Evolutionary conservation across 2,329 filamentous ascomycete genomes (phyloP).

Genomic region (Verticillium albo-atrum): DNA sequence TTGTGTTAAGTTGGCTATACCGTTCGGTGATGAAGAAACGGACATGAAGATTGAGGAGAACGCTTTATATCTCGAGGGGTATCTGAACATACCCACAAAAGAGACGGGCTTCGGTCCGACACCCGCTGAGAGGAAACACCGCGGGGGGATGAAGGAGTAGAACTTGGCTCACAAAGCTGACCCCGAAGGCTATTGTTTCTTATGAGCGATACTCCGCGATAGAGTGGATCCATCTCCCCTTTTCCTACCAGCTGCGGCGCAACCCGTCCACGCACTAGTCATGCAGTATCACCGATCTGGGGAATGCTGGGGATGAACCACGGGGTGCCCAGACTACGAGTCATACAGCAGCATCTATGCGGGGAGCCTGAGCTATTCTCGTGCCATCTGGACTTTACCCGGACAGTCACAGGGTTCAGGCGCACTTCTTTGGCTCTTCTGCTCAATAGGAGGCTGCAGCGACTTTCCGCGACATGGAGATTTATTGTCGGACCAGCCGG

Average conservation of each 20-base stretch:
- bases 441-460: neutral
- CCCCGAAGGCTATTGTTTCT: neutral
- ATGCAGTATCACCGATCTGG: neutral
- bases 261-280: neutral
- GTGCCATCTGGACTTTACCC: neutral
- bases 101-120: neutral
- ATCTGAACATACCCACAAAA: neutral
- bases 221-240: neutral
- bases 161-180: neutral
- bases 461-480: neutral
- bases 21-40: neutral
- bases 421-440: neutral
- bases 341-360: neutral
- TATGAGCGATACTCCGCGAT: slow-evolving; percentile 8
- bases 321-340: neutral
- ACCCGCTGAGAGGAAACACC: neutral
- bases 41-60: neutral
- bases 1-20: neutral
- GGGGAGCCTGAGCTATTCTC: neutral
- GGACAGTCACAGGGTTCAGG: neutral
- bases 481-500: neutral
- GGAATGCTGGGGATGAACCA: neutral
- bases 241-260: neutral
- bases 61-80: slow-evolving; percentile 3
- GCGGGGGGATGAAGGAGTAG: neutral